A percentile compares a stretch with the other conserved stretches of the same genome.
phyloP scores from a whole-genome alignment of 164 flowering plant genomes.

The Berberis thunbergii region DNA sequence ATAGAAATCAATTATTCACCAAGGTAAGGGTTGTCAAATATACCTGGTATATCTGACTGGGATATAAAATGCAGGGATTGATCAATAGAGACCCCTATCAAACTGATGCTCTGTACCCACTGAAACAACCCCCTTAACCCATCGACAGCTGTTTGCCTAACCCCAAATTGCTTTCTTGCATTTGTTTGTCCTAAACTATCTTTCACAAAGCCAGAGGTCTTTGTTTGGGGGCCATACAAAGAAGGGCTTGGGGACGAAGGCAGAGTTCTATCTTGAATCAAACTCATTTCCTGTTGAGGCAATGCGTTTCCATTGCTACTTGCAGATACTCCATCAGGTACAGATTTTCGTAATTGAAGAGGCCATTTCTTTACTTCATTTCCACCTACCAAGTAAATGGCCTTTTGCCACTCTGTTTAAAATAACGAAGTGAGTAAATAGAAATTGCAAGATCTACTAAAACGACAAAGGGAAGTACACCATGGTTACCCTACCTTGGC shows the following conservation, averaged over 20 bases:
- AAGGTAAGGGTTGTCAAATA: slow-evolving; percentile 1
- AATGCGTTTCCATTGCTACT: slow-evolving; percentile 64
- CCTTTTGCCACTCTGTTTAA: slow-evolving; percentile 93
- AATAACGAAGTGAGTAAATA: slow-evolving; percentile 2
- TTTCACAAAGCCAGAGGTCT: slow-evolving; percentile 63
- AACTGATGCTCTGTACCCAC: slow-evolving; percentile 92
- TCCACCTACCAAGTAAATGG: slow-evolving; percentile 80
- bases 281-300: slow-evolving; percentile 80
- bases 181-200: slow-evolving; percentile 62
- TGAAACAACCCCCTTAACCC: slow-evolving; percentile 74
- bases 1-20: too few species aligned
- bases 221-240: slow-evolving; percentile 63
- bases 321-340: slow-evolving; percentile 62
- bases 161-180: slow-evolving; percentile 69
- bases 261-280: slow-evolving; percentile 72
- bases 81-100: slow-evolving; percentile 64
- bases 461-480: neutral
- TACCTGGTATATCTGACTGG: slow-evolving; percentile 75
- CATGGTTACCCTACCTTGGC: slow-evolving; percentile 48
- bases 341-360: slow-evolving; percentile 64
- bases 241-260: slow-evolving; percentile 77
- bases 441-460: neutral
- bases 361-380: slow-evolving; percentile 93
- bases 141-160: slow-evolving; percentile 55
- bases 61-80: slow-evolving; percentile 65